Conservation (phyloP, 805 yeast species). For the Candida tammaniensis region DNA sequence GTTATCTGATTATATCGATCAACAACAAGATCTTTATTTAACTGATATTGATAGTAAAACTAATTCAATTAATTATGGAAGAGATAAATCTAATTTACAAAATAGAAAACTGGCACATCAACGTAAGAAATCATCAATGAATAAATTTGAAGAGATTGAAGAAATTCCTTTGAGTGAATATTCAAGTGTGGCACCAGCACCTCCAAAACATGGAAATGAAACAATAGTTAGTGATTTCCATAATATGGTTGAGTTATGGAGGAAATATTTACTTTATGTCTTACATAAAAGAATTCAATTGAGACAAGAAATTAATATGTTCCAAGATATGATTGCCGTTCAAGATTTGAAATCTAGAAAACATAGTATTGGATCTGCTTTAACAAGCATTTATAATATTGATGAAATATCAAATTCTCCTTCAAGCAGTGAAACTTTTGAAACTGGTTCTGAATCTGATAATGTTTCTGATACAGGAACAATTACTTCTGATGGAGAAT, state of each 20-base stretch:
- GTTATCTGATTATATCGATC: constrained; percentile 23
- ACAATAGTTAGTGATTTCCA: constrained; percentile 10
- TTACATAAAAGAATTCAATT: constrained; percentile 36
- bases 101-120: constrained; percentile 19
- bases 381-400: constrained; percentile 9
- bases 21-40: constrained; percentile 21
- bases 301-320: constrained; percentile 38
- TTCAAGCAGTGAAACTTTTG: background rate
- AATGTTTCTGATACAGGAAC: constrained; percentile 12
- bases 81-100: constrained; percentile 1
- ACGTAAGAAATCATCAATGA: background rate
- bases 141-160: constrained; percentile 12
- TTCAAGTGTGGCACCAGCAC: constrained; percentile 21
- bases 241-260: constrained; percentile 26
- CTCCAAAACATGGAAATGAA: constrained; percentile 23
- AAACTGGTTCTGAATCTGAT: constrained; percentile 2
- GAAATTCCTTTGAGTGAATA: constrained; percentile 13
- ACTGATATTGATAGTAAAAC: constrained; percentile 8
- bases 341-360: constrained; percentile 10
- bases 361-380: constrained; percentile 6
- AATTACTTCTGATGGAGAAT: background rate
- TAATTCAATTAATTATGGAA: constrained; percentile 10
- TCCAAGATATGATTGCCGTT: constrained; percentile 22
- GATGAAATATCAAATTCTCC: constrained; percentile 1
- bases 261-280: constrained; percentile 31